Conservation (phyloP, 371 early-diverging fungal genomes). For the Batkoa obscura region DNA sequence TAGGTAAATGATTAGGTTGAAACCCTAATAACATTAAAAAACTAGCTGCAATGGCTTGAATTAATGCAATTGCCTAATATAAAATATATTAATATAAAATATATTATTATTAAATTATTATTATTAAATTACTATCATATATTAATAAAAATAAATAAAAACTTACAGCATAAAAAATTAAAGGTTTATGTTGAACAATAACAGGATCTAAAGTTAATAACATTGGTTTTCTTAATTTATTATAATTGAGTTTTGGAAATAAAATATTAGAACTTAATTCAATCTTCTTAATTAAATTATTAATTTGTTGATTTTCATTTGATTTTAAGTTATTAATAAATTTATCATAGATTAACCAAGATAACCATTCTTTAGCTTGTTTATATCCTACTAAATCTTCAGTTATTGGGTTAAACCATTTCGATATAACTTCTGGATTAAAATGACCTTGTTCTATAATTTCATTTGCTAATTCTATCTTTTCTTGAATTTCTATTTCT, state of each 20-base stretch:
- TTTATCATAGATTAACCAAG: neutral
- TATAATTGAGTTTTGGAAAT: too few relatives aligned
- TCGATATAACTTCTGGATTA: too few relatives aligned
- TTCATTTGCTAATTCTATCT: too few relatives aligned
- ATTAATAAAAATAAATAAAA: too few relatives aligned
- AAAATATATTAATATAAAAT: too few relatives aligned
- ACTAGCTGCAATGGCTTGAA: neutral
- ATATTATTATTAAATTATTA: too few relatives aligned
- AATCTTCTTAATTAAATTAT: too few relatives aligned
- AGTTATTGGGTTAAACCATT: neutral
- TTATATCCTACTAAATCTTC: neutral
- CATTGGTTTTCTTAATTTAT: slow-evolving; percentile 1
- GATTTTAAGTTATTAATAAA: neutral
- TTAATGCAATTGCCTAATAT: too few relatives aligned
- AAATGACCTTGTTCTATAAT: too few relatives aligned
- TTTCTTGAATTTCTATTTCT: too few relatives aligned
- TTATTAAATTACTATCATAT: too few relatives aligned
- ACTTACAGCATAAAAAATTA: neutral
- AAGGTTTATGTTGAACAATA: neutral
- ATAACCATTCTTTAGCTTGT: neutral
- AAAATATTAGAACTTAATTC: too few relatives aligned
- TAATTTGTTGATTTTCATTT: neutral
- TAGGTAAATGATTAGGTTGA: neutral
- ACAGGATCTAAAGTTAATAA: neutral
- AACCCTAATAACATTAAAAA: neutral